Base-by-base conservation (phyloP, 352 stramenopile species). In the Phytophthora agathidicida region DNA sequence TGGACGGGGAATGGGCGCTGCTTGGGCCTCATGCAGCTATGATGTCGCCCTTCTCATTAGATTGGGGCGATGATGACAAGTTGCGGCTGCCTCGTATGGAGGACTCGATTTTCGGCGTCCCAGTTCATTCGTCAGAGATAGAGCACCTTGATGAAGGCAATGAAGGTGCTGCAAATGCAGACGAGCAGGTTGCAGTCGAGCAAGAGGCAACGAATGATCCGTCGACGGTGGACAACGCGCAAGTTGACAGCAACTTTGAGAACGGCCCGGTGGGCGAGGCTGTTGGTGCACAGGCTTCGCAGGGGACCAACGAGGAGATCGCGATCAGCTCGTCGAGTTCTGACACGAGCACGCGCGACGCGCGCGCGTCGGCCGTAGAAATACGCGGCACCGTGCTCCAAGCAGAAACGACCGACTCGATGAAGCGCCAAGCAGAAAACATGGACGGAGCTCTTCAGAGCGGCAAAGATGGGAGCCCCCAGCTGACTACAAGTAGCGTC, bases 51-150 rank as follows among this genome's bases (percentile, higher is more conserved):
- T 70, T 62, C 22, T 37, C 35, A 38, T 35, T 71, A 32, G 43
- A 56, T 13, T 83, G 73, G 69, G 70, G 72, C 1, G 43, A 43
- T 1, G 37, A 54, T 3, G 30, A 32, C 31, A 66, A 48, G 33
- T 44, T 88, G 64, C 59, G 71, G 22, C 50, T 88, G 43, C 75
- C 77, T 5, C 61, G 78, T 32, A 77, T 78, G 19, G 31, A 69
- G 13, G 64, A 80, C 71, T 42, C 38, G 14, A 37, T 88, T 17
- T 85, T 85, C 43, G 73, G 67, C 23, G 54, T 77, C 16, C 20
- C 52, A 23, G 57, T 64, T 24, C 26, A 20, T 35, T 79, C 80
- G 20, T 30, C 17, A 14, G 30, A 68, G 24, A 30, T 37, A 43
- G 43, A 59, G 6, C 37, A 43, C n/a, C 27, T 39, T 8, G 44